Evolutionary conservation across 2,329 filamentous ascomycete genomes (phyloP).

Genomic region (Diaporthe helianthi): DNA sequence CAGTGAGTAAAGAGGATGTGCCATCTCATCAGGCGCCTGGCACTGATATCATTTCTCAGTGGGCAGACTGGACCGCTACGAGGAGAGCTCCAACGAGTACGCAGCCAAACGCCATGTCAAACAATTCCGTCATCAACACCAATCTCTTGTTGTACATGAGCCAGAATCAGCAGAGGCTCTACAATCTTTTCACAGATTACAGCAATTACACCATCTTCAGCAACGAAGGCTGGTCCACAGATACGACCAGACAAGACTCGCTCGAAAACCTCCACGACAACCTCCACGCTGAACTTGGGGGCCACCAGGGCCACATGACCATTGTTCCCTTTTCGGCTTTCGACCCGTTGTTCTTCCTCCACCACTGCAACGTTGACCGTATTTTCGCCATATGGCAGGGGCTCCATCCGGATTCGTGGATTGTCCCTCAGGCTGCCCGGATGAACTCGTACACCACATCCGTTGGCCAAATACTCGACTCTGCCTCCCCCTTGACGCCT

Average conservation of each 20-base stretch:
- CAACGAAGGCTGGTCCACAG: conserved; percentile 68
- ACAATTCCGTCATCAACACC: conserved; percentile 62
- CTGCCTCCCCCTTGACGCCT: conserved; percentile 67
- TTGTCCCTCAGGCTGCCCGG: conserved; percentile 61
- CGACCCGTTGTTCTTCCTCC: conserved; percentile 80
- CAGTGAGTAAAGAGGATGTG: conserved; percentile 54
- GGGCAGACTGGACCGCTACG: conserved; percentile 66
- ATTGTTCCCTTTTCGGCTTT: conserved; percentile 77
- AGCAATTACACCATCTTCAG: conserved; percentile 72
- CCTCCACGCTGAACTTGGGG: conserved; percentile 66
- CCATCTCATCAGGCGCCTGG: conserved; percentile 23
- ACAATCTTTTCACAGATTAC: conserved; percentile 72
- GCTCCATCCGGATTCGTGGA: conserved; percentile 72
- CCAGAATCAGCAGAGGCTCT: conserved; percentile 68
- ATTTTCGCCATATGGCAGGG: conserved; percentile 80
- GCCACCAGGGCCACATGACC: conserved; percentile 70
- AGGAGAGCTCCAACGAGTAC: conserved; percentile 59
- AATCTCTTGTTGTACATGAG: conserved; percentile 60
- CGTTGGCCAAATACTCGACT: conserved; percentile 60
- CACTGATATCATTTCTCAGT: conserved; percentile 47
- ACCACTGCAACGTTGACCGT: conserved; percentile 79
- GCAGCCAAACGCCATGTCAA: conserved; percentile 56
- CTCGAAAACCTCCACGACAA: conserved; percentile 70
- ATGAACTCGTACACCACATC: conserved; percentile 67
- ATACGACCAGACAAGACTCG: conserved; percentile 63